Conservation (phyloP, 345 rosid species). For the Ailanthus altissimus region DNA sequence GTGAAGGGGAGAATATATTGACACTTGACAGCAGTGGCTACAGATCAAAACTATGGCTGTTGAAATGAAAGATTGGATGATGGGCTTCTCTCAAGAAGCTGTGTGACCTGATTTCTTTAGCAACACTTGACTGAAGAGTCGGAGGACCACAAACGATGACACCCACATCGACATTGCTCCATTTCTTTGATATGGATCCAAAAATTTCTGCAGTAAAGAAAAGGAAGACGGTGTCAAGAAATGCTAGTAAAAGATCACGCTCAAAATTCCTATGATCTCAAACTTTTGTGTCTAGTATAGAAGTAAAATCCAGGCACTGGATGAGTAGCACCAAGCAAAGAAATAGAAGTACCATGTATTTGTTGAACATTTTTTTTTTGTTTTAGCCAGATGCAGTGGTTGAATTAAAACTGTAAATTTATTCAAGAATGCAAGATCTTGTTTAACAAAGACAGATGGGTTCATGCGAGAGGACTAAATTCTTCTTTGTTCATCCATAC, state of each 20-base stretch:
- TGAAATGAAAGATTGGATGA: constrained; percentile 67
- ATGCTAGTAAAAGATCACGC: background rate
- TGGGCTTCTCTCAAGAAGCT: constrained; percentile 41
- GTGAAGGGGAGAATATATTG: background rate
- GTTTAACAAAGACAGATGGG: background rate
- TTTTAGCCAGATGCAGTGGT: background rate
- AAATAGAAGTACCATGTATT: background rate
- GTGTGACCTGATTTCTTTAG: constrained; percentile 70
- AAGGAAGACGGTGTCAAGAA: background rate
- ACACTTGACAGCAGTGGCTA: constrained; percentile 25
- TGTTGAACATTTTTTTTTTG: background rate
- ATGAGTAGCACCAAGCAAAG: background rate
- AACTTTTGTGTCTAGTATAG: background rate
- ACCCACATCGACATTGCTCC: constrained; percentile 82
- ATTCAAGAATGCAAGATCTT: background rate
- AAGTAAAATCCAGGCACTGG: constrained; percentile 6
- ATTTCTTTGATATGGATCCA: constrained; percentile 43
- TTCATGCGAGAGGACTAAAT: background rate
- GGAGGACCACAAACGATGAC: constrained; percentile 86
- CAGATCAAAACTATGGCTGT: constrained; percentile 83
- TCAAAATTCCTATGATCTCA: background rate
- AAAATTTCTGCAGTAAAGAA: constrained; percentile 60
- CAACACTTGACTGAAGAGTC: constrained; percentile 70
- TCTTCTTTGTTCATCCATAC: background rate
- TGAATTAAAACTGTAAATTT: background rate